phyloP scores from a whole-genome alignment of 495 filamentous ascomycete genomes.

The Immersiella caudata region DNA sequence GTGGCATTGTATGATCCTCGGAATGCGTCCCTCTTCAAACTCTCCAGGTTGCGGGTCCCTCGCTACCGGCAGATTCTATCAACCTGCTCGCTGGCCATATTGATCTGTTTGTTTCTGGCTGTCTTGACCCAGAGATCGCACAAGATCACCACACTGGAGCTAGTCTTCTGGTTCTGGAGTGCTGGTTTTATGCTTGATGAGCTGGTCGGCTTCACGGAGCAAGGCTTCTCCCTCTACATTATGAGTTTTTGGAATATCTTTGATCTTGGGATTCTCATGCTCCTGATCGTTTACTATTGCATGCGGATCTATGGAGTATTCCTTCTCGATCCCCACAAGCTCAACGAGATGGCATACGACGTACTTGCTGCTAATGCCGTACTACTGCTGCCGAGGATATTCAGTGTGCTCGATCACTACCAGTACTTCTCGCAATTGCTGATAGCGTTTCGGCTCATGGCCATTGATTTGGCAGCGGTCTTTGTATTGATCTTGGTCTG shows the following conservation, averaged over 20 bases:
- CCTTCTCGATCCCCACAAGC: slow-evolving; percentile 66
- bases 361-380: slow-evolving; percentile 87
- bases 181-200: slow-evolving; percentile 97
- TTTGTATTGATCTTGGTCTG: slow-evolving; percentile 79
- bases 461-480: slow-evolving; percentile 80
- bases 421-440: slow-evolving; percentile 92
- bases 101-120: slow-evolving; percentile 81
- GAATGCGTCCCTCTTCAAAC: slow-evolving; percentile 86
- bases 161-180: slow-evolving; percentile 96
- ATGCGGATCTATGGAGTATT: slow-evolving; percentile 85
- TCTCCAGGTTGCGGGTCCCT: slow-evolving; percentile 85
- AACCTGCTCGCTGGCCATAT: slow-evolving; percentile 76
- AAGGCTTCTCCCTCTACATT: slow-evolving; percentile 90
- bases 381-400: slow-evolving; percentile 84
- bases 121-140: slow-evolving; percentile 70
- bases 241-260: slow-evolving; percentile 98
- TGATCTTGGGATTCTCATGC: slow-evolving; percentile 82
- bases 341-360: slow-evolving; percentile 84
- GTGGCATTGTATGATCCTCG: slow-evolving; percentile 88
- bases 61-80: slow-evolving; percentile 88
- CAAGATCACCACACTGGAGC: slow-evolving; percentile 76
- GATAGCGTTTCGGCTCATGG: slow-evolving; percentile 92
- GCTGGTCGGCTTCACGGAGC: slow-evolving; percentile 87
- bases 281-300: slow-evolving; percentile 85
- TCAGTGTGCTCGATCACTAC: slow-evolving; percentile 90